Evolutionary conservation across 768 basidiomycete species (phyloP).

Genomic region (Tremella yokohamensis): DNA sequence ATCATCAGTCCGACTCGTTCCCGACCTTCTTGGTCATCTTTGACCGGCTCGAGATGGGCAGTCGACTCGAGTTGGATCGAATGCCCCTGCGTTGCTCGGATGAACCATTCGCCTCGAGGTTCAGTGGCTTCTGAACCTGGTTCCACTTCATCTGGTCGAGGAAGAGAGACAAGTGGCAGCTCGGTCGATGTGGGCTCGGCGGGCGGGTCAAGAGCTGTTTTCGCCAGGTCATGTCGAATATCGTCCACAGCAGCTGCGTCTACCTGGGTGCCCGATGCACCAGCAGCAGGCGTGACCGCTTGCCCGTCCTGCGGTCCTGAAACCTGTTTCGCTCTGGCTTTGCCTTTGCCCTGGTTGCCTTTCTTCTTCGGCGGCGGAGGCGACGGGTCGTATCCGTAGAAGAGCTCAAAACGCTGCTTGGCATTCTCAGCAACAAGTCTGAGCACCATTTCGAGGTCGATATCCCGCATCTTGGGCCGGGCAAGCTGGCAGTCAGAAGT

Average conservation of each 20-base stretch:
- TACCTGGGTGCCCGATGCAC: background rate
- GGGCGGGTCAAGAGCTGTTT: background rate
- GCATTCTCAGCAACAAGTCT: conserved; percentile 50
- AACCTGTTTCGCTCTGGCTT: background rate
- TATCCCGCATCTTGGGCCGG: conserved; percentile 63
- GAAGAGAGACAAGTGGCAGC: conserved; percentile 29
- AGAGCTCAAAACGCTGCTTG: conserved; percentile 50
- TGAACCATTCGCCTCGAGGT: conserved; percentile 39
- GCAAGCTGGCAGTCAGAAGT: conserved; percentile 57
- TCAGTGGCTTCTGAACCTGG: background rate
- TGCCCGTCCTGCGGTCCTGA: background rate
- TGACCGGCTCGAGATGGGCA: conserved; percentile 36
- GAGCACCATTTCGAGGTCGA: conserved; percentile 54
- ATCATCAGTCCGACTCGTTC: conserved; percentile 57
- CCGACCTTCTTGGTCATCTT: conserved; percentile 58
- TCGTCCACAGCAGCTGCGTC: conserved; percentile 13
- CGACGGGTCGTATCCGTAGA: conserved; percentile 46
- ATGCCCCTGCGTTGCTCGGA: conserved; percentile 49
- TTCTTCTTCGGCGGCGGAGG: conserved; percentile 28
- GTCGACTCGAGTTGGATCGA: conserved; percentile 42
- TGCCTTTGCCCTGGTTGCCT: conserved; percentile 5
- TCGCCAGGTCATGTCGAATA: background rate
- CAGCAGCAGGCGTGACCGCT: conserved; percentile 5
- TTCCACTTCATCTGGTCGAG: background rate
- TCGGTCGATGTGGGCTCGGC: conserved; percentile 14